These are phyloP conservation scores for Capronia americana DNA, from an alignment of 2,329 filamentous ascomycete species.

Conservation along the genomic window DNA sequence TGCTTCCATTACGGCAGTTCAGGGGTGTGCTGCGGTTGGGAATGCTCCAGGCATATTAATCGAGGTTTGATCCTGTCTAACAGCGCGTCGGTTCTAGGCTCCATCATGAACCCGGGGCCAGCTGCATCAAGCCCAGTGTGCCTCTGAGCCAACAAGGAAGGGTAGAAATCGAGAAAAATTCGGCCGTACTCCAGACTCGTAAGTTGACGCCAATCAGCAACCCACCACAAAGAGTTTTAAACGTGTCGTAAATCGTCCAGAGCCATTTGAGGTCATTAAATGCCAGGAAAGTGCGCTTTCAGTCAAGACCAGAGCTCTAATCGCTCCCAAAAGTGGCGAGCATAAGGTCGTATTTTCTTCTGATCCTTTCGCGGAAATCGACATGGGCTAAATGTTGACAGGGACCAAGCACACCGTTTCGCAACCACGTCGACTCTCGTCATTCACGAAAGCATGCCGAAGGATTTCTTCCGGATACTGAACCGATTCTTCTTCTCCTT, in stretches of 20 bases:
- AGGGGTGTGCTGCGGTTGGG: neutral
- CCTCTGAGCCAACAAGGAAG: neutral
- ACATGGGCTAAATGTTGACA: neutral
- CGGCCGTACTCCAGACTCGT: neutral
- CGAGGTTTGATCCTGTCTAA: neutral
- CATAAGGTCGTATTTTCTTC: neutral
- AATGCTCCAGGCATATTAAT: neutral
- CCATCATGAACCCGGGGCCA: neutral
- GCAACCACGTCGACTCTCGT: neutral
- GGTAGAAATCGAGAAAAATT: neutral
- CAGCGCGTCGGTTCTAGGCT: neutral
- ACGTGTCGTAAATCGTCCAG: constrained; percentile 3
- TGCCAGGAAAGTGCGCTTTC: neutral
- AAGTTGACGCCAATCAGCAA: neutral
- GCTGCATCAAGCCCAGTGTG: neutral
- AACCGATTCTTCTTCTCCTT: constrained; percentile 51
- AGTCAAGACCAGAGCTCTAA: neutral
- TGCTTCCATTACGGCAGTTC: neutral
- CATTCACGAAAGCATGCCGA: constrained; percentile 44
- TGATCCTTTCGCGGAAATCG: neutral
- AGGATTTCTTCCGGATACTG: constrained; percentile 53
- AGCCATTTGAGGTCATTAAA: neutral
- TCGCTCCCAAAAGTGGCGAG: neutral
- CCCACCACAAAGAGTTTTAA: neutral
- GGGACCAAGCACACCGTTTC: neutral